Conservation (phyloP, 208 protist species). For the Herpetomonas samuelpessoai region DNA sequence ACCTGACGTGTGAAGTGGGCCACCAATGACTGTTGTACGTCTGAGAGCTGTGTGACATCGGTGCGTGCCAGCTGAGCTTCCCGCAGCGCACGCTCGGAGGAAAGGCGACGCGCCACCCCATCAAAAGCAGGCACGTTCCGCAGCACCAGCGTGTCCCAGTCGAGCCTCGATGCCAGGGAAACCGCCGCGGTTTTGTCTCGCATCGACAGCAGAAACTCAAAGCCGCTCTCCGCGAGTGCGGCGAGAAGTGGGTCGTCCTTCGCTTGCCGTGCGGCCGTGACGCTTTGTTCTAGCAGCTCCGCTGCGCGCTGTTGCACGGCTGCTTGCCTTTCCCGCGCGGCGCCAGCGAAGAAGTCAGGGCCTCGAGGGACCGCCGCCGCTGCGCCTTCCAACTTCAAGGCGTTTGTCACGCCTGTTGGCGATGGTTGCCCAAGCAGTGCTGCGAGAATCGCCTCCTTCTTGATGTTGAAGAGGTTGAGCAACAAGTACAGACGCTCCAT, state of each 20-base stretch:
- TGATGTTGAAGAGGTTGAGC: constrained; percentile 12
- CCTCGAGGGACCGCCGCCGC: constrained; percentile 26
- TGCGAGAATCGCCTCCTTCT: constrained; percentile 10
- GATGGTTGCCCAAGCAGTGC: no score
- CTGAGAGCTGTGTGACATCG: constrained; percentile 15
- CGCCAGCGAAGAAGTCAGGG: constrained; percentile 76
- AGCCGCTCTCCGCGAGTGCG: constrained; percentile 65
- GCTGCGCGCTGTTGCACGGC: constrained; percentile 38
- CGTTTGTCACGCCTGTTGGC: background rate
- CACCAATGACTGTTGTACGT: background rate
- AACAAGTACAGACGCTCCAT: constrained; percentile 16
- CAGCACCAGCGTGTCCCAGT: constrained; percentile 42
- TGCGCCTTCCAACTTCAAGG: background rate
- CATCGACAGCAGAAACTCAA: constrained; percentile 56
- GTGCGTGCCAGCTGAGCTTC: background rate
- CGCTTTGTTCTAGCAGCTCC: constrained; percentile 27
- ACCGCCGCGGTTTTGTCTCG: constrained; percentile 38
- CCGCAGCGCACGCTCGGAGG: background rate
- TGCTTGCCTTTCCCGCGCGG: constrained; percentile 38
- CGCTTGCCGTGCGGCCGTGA: constrained; percentile 21
- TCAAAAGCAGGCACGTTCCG: constrained; percentile 28
- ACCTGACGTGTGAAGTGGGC: constrained; percentile 13
- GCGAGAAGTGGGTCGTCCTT: constrained; percentile 21
- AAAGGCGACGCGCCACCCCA: constrained; percentile 41
- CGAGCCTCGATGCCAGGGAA: constrained; percentile 27